Conservation (phyloP, 495 filamentous ascomycete species). For the Penicillium maclennaniae region DNA sequence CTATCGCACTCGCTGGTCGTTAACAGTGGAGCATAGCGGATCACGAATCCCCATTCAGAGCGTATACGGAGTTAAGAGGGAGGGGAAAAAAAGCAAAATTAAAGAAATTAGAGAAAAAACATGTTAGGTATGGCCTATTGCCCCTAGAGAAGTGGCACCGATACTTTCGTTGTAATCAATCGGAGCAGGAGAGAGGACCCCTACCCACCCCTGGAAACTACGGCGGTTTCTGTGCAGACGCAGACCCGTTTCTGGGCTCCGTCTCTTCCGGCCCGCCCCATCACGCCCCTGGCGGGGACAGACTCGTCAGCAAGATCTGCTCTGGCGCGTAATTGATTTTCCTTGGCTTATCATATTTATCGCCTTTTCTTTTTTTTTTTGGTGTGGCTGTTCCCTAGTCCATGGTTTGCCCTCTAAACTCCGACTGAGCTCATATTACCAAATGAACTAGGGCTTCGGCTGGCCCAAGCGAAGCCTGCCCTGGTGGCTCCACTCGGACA, state of each 20-base stretch:
- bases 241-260: slow-evolving; percentile 22
- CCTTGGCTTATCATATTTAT: background rate
- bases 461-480: slow-evolving; percentile 19
- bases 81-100: background rate
- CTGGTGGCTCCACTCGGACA: slow-evolving; percentile 1
- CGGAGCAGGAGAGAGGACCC: slow-evolving; percentile 10
- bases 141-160: background rate
- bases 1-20: slow-evolving; percentile 15
- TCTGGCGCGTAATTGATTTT: background rate
- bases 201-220: slow-evolving; percentile 22
- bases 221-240: slow-evolving; percentile 25
- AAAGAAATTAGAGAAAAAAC: slow-evolving; percentile 4
- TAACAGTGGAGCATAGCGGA: slow-evolving; percentile 8
- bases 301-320: slow-evolving; percentile 19
- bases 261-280: slow-evolving; percentile 25
- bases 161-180: background rate
- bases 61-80: background rate
- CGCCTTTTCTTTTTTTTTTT: background rate
- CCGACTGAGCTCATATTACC: slow-evolving; percentile 13
- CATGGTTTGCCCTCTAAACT: slow-evolving; percentile 1
- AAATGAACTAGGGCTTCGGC: slow-evolving; percentile 25
- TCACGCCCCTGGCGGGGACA: slow-evolving; percentile 18
- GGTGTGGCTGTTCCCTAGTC: background rate
- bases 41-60: background rate
- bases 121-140: slow-evolving; percentile 1